Evolutionary conservation across 305 asterid species (phyloP).

Genomic region (Fraxinus ornus): DNA sequence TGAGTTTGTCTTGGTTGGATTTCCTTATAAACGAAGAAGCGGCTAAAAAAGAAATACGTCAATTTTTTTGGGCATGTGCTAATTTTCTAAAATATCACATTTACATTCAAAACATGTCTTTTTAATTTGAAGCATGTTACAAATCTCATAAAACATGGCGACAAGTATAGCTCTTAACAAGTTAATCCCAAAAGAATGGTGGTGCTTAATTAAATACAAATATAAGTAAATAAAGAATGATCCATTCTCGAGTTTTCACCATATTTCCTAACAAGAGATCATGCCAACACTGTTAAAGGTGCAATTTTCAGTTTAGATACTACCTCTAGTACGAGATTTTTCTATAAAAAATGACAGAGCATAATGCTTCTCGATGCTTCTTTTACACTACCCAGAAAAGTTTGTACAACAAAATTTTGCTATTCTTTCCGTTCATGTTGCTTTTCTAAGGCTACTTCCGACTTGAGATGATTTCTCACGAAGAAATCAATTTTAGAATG

Average conservation of each 20-base stretch:
- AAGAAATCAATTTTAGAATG: neutral
- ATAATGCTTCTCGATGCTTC: neutral
- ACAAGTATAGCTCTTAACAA: neutral
- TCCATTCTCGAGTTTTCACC: neutral
- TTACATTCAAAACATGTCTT: neutral
- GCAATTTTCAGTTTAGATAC: neutral
- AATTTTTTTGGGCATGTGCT: neutral
- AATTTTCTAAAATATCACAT: neutral
- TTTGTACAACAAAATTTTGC: neutral
- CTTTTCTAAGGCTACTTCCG: neutral
- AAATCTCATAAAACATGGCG: neutral
- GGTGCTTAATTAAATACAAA: neutral
- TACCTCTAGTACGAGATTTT: neutral
- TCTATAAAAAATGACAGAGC: neutral
- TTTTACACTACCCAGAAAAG: neutral
- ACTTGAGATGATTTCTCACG: neutral
- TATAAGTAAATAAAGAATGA: neutral
- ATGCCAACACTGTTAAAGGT: neutral
- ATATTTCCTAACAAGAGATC: neutral
- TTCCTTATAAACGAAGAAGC: neutral
- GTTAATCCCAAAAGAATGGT: neutral
- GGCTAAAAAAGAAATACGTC: neutral
- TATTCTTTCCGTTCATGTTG: neutral
- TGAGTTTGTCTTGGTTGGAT: neutral
- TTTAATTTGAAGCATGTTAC: neutral